phyloP scores from a whole-genome alignment of 495 filamentous ascomycete species.

The Neurospora sp. region DNA sequence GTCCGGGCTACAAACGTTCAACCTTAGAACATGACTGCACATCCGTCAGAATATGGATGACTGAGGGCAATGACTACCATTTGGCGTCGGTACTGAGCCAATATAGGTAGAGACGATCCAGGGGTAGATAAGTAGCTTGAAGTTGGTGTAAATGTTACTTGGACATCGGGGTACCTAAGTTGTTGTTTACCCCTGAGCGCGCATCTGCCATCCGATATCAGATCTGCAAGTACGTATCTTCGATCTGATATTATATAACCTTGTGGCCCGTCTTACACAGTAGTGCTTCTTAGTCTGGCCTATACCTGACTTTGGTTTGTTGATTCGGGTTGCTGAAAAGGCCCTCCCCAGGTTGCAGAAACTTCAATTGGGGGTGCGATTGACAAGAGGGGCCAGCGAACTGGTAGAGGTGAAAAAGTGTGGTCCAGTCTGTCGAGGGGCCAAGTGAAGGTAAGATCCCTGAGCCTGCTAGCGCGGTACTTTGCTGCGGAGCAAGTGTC shows the following conservation, averaged over 20 bases:
- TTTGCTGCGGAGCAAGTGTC: neutral
- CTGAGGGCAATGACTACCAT: neutral
- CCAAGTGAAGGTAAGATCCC: conserved; percentile 4
- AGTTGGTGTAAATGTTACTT: neutral
- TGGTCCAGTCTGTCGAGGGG: conserved; percentile 1
- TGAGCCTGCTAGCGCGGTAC: conserved; percentile 18
- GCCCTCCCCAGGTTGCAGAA: neutral
- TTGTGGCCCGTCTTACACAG: neutral
- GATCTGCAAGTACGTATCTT: neutral
- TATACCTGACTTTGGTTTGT: neutral
- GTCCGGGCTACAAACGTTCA: neutral
- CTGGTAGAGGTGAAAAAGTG: neutral
- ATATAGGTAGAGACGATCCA: neutral
- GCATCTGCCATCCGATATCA: neutral
- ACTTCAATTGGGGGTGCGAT: neutral
- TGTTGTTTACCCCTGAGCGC: neutral
- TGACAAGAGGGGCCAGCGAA: neutral
- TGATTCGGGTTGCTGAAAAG: neutral
- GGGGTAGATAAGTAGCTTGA: neutral
- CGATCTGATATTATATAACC: neutral
- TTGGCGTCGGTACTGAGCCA: neutral
- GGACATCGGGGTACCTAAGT: neutral
- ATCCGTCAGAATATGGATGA: neutral
- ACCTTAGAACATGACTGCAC: no score
- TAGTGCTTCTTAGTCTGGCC: neutral